Evolutionary conservation across 139 green algal genomes (phyloP), one percentile per base, ranked within the genome.

Genomic region (Zygnema circumcarinatum): DNA sequence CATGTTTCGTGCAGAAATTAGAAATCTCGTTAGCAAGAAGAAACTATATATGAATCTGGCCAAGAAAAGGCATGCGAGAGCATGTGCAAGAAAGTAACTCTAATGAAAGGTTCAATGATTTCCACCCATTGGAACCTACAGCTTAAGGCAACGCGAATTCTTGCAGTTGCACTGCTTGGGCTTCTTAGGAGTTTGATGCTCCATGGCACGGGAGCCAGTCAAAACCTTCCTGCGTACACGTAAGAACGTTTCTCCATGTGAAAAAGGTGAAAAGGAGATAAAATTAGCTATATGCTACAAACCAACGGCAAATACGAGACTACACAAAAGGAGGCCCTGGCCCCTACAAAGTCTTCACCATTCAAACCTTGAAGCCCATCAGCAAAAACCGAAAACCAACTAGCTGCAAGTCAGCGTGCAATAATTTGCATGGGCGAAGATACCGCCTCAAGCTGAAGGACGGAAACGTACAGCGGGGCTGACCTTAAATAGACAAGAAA

Each of bases 91-190:
- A 62, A 62, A 16, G 7, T 62, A 62, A 25, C 16, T 62, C 16
- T 16, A 62, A 16, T 25, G 47, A 16, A 62, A 25, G 16, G 16
- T 7, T 25, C 47, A 62, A 16, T 16, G 7, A 25, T 16, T 25
- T 25, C 47, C 16, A 7, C 47, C 47, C 16, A 16, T 62, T 62
- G 47, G 7, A 62, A 78, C 81, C 33, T 56, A 97, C 94, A 98
- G 91, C 85, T 98, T 98, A 0, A 98, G 92, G 91, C 95, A 98
- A 0, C 93, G 82, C 1, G 94, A 97, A 90, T 98, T 97, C 89
- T 97, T 97, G 94, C 95, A 98, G 89, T 98, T 98, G 94, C 95
- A 98, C 36, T 93, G 91, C 91, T 97, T 96, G 78, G 96, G 96
- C 89, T 99, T 99, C 85, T 95, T 95, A 1, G 96, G 81, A 22